Base-by-base conservation (phyloP, 768 basidiomycete species). In the Tulasnella sp. region DNA sequence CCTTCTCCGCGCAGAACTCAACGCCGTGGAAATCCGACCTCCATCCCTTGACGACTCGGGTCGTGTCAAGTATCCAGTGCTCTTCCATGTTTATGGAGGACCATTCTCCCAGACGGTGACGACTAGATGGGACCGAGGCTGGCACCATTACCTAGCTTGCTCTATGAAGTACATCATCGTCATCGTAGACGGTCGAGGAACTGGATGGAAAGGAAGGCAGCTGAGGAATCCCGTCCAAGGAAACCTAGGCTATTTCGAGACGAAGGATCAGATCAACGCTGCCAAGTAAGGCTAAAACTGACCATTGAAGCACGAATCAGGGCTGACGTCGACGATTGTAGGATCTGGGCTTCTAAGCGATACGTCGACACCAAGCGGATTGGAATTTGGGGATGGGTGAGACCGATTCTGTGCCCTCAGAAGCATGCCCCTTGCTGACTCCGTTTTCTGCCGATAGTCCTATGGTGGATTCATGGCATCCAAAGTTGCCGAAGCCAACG, bases 301-400 rank as follows among this genome's bases (percentile, higher is more conserved):
- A 3, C 31, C 42, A 3, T 11, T 1, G 29, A 15, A 0, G 0
- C 37, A 19, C 19, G 9, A 5, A 9, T 12, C 2, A 39, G 34
- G 34, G 14, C 36, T 39, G 37, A 40, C 52, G 9, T 22, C 15
- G 14, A 29, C 9, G 42, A 34, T 25, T 68, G 15, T 77, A 93
- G 93, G 75, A 84, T 90, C 68, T 97, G 94, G 93, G 93, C 91
- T 2, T 86, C 89, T 79, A 93, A 92, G 83, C 86, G 88, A 19
- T 99, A 98, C 81, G 92, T 99, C 1, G 97, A 99, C 82, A 85
- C 89, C 49, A 89, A 88, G 82, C 86, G 95, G 67, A 93, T 99
- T 68, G 97, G 97, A 0, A 91, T 99, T 71, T 98, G 96, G 96
- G 97, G 97, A 58, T 99, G 97, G 97, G 94, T 95, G 78, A 81